Evolutionary conservation across 1,139 yeast genomes (phyloP).

Genomic region (Geotrichum candidum): DNA sequence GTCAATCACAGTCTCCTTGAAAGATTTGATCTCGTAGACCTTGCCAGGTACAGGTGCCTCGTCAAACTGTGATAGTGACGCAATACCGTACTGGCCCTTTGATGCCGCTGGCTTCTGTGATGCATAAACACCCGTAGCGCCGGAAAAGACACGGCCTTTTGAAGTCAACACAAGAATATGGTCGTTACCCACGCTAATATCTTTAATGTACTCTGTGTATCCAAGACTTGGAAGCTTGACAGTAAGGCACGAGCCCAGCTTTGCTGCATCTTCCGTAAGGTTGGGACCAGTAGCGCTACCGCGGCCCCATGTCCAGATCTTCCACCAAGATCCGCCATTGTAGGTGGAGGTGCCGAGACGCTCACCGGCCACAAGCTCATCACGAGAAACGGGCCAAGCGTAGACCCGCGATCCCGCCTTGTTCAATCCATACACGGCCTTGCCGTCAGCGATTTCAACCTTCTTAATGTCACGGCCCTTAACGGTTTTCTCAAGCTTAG

Average conservation of each 20-base stretch:
- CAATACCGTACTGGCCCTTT: constrained; percentile 79
- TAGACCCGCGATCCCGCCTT: constrained; percentile 40
- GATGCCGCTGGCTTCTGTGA: constrained; percentile 37
- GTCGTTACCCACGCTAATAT: constrained; percentile 54
- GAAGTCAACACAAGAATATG: constrained; percentile 62
- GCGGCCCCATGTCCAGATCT: constrained; percentile 16
- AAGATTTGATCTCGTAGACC: constrained; percentile 34
- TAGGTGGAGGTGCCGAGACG: background rate
- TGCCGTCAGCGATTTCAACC: constrained; percentile 49
- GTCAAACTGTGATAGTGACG: constrained; percentile 60
- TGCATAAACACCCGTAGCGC: constrained; percentile 45
- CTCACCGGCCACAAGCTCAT: constrained; percentile 13
- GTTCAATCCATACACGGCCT: constrained; percentile 50
- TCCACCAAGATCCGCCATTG: constrained; percentile 15
- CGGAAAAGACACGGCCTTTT: constrained; percentile 58
- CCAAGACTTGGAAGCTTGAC: constrained; percentile 27
- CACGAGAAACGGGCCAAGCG: constrained; percentile 18
- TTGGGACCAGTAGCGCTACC: background rate
- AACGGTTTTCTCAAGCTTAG: constrained; percentile 36
- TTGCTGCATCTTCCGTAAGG: constrained; percentile 4
- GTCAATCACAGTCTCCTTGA: constrained; percentile 37
- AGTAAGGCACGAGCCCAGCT: constrained; percentile 12
- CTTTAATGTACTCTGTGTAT: constrained; percentile 45
- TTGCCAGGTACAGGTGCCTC: constrained; percentile 42
- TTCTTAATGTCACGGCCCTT: constrained; percentile 43